These are phyloP conservation scores for Bryum argenteum DNA, from an alignment of 225 moss, liverwort and hornwort species.

Conservation along the genomic window DNA sequence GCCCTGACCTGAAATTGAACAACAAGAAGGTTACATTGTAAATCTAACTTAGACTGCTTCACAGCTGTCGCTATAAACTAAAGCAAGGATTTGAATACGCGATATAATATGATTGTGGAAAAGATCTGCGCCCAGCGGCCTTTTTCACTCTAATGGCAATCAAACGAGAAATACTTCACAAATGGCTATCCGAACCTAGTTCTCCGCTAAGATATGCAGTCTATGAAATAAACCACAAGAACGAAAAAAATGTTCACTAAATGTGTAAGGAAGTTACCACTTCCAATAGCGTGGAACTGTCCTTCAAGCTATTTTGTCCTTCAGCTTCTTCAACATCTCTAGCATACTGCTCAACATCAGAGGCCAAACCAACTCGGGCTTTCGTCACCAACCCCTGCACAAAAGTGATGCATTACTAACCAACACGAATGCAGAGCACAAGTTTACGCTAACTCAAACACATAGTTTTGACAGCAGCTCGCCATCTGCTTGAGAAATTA, in stretches of 20 bases:
- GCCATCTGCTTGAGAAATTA: conserved; percentile 1
- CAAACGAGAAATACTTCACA: background rate
- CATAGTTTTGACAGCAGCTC: conserved; percentile 6
- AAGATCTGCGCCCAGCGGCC: conserved; percentile 16
- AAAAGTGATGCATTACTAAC: background rate
- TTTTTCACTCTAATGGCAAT: background rate
- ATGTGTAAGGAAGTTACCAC: conserved; percentile 54
- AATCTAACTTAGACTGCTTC: conserved; percentile 4
- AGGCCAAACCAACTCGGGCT: conserved; percentile 62
- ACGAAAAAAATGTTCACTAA: background rate
- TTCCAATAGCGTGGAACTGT: conserved; percentile 77
- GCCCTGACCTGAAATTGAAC: conserved; percentile 55
- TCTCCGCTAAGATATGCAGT: conserved; percentile 10
- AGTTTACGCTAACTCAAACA: conserved; percentile 19
- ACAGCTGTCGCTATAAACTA: background rate
- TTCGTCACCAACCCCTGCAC: conserved; percentile 81
- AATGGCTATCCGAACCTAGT: background rate
- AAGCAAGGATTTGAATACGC: background rate
- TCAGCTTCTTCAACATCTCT: conserved; percentile 59
- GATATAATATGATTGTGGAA: background rate
- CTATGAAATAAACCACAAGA: conserved; percentile 2
- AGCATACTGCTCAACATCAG: conserved; percentile 73
- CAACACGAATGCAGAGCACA: background rate
- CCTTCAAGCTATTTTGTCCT: conserved; percentile 53
- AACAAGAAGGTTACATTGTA: conserved; percentile 6